Base-by-base conservation (phyloP, 2,329 filamentous ascomycete genomes). In the Tolypocladium album region DNA sequence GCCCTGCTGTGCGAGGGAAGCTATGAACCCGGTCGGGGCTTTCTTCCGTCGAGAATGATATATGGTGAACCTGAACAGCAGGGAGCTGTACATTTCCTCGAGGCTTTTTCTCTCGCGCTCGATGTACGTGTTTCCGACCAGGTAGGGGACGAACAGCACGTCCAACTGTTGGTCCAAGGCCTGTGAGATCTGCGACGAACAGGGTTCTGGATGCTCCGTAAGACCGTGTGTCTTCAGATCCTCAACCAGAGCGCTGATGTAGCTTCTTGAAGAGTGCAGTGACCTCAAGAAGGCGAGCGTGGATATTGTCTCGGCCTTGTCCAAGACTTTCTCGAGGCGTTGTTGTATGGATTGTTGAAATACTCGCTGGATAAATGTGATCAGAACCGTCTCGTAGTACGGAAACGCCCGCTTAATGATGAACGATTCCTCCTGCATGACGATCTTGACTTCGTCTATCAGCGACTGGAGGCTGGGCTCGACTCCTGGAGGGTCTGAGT, bases 331-430 rank as follows among this genome's bases (percentile, higher is more conserved):
- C 71, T 99, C 94, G 12, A 99, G 80, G 17, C 93, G 85, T 72
- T 97, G 93, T 74, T 99, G 95, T 63, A 99, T 92, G 1, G 93
- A 97, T 74, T 99, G 94, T 71, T 99, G 94, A 69, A 99, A 99
- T 13, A 99, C 88, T 65, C 94, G 84, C 74, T 99, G 94, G 58
- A 99, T 82, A 68, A 99, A 99, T 67, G 93, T 93, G 64, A 87
- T 87, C 57, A 99, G 78, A 1, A 99, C 94, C 61, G 93, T 92
- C 67, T 99, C 94, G 67, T 96, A 93, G 72, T 92, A 97, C 0
- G 94, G 94, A 69, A 99, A 99, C 0, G 94, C 93, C 58, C 92
- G 86, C 73, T 94, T 96, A 72, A 99, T 97, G 72, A 97, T 96
- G 65, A 91, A 90, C 12, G 93, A 97, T 70, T 99, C 94, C 69